Evolutionary conservation across 2,329 filamentous ascomycete species (phyloP).

Genomic region (Orbilia blumenaviensis): DNA sequence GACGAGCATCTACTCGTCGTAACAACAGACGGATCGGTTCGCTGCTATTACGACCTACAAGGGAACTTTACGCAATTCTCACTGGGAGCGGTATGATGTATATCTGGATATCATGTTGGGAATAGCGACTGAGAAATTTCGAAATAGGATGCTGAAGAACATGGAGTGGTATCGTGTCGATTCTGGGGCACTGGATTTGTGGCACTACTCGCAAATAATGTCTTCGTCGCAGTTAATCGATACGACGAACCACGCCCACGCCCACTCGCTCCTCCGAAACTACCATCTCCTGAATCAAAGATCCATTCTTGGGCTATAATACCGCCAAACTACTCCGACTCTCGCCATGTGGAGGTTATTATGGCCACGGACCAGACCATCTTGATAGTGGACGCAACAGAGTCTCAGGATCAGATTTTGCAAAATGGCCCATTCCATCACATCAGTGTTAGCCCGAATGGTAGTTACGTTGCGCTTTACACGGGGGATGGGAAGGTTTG

Average conservation of each 20-base stretch:
- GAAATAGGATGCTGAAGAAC: constrained; percentile 79
- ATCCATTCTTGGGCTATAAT: constrained; percentile 91
- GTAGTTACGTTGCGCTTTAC: constrained; percentile 86
- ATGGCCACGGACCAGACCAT: constrained; percentile 85
- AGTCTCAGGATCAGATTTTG: constrained; percentile 88
- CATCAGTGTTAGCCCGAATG: constrained; percentile 89
- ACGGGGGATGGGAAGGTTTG: constrained; percentile 84
- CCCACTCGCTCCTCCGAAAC: constrained; percentile 72
- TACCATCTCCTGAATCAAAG: constrained; percentile 68
- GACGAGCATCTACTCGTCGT: constrained; percentile 91
- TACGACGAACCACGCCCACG: constrained; percentile 92
- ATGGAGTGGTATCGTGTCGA: constrained; percentile 84
- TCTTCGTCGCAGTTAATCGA: constrained; percentile 82
- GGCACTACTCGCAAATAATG: constrained; percentile 86
- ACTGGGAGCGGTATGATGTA: constrained; percentile 69
- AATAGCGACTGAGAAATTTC: constrained; percentile 21
- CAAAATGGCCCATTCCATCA: constrained; percentile 93
- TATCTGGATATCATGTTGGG: background rate
- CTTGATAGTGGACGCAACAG: constrained; percentile 84
- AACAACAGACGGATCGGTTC: constrained; percentile 86
- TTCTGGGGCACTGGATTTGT: constrained; percentile 96
- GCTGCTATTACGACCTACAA: constrained; percentile 90
- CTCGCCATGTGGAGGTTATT: constrained; percentile 89
- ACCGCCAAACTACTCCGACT: constrained; percentile 85
- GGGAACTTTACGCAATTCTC: constrained; percentile 95